phyloP scores from a whole-genome alignment of 1,284 basidiomycete species.

The Pseudozyma hubeiensis region DNA sequence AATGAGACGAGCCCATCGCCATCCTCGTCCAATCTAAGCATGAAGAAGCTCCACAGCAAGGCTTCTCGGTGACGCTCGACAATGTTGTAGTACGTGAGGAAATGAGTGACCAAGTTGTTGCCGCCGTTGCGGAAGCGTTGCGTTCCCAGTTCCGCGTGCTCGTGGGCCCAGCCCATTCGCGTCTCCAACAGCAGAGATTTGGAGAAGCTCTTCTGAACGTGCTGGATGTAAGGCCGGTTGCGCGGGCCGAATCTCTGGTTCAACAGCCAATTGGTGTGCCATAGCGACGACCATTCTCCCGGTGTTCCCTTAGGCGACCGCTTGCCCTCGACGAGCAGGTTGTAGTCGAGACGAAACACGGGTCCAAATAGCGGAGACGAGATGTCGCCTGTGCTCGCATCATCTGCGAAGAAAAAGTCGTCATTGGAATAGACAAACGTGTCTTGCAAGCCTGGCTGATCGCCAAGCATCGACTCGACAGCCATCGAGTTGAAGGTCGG shows the following conservation, averaged over 20 bases:
- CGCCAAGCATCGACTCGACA: constrained; percentile 51
- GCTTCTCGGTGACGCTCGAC: constrained; percentile 61
- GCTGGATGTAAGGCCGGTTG: constrained; percentile 38
- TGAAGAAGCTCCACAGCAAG: constrained; percentile 58
- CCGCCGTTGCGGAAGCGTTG: constrained; percentile 46
- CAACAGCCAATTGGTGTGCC: constrained; percentile 41
- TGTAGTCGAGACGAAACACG: constrained; percentile 53
- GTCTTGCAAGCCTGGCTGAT: constrained; percentile 40
- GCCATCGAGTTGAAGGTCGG: constrained; percentile 61
- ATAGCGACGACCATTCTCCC: constrained; percentile 50
- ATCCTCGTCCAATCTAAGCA: constrained; percentile 45
- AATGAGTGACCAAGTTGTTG: constrained; percentile 44
- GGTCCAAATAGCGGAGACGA: constrained; percentile 50
- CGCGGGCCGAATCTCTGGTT: constrained; percentile 48
- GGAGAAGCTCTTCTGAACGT: constrained; percentile 46
- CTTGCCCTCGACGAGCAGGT: constrained; percentile 28
- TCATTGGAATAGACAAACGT: constrained; percentile 54
- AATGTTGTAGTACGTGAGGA: constrained; percentile 47
- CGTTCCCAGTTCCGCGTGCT: constrained; percentile 23
- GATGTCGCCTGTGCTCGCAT: constrained; percentile 33
- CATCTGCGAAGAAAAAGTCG: constrained; percentile 54
- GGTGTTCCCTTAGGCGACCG: constrained; percentile 14
- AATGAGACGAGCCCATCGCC: constrained; percentile 26
- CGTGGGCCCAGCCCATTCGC: constrained; percentile 41
- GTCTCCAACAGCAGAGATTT: constrained; percentile 37